These are phyloP conservation scores for Lipomyces sp. DNA, from an alignment of 805 yeast species.

Conservation along the genomic window DNA sequence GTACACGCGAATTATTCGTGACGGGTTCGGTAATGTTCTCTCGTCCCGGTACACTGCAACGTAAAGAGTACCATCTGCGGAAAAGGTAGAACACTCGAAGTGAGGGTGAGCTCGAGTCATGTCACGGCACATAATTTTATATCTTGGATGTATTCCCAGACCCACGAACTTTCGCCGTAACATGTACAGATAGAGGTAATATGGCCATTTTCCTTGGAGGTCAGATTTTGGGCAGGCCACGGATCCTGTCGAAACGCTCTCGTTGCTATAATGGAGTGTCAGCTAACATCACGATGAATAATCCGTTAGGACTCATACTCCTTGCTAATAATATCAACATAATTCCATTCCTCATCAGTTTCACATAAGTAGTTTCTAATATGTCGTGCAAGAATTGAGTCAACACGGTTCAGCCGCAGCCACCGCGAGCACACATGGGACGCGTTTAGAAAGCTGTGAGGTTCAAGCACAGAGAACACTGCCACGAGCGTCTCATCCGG, in stretches of 20 bases:
- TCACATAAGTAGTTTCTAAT: constrained; percentile 21
- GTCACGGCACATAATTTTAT: not conserved
- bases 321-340: constrained; percentile 16
- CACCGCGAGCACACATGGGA: constrained; percentile 31
- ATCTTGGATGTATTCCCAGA: constrained; percentile 14
- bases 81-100: constrained; percentile 25
- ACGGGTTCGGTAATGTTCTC: constrained; percentile 22
- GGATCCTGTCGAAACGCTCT: not conserved
- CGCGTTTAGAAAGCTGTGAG: constrained; percentile 22
- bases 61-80: constrained; percentile 30
- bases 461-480: constrained; percentile 22
- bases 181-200: constrained; percentile 20
- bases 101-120: constrained; percentile 18
- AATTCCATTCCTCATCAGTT: constrained; percentile 10
- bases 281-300: not conserved
- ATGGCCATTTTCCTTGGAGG: constrained; percentile 11
- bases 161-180: constrained; percentile 29
- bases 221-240: constrained; percentile 12
- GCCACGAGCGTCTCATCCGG: constrained; percentile 26
- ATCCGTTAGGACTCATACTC: constrained; percentile 9
- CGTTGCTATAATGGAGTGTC: constrained; percentile 1
- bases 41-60: constrained; percentile 19
- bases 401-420: constrained; percentile 12
- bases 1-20: constrained; percentile 28
- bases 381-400: constrained; percentile 26